phyloP scores from a whole-genome alignment of 2,329 filamentous ascomycete genomes.

The Thielaviopsis punctulata region DNA sequence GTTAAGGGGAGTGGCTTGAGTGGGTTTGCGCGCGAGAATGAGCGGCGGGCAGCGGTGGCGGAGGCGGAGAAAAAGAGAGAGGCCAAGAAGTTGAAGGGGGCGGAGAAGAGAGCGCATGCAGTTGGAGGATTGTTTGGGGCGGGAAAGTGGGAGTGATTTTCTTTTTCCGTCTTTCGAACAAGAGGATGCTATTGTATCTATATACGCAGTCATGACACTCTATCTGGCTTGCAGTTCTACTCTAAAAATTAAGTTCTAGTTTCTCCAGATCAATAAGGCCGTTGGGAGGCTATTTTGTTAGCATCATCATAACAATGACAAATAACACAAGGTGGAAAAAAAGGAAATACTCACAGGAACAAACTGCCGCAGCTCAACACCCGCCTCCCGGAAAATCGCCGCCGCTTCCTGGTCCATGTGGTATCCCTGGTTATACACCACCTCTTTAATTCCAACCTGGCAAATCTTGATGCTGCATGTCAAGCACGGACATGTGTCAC shows the following conservation, averaged over 20 bases:
- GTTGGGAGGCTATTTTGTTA: conserved; percentile 35
- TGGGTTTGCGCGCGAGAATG: conserved; percentile 42
- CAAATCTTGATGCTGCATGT: conserved; percentile 98
- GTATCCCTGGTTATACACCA: conserved; percentile 86
- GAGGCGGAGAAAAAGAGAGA: conserved; percentile 42
- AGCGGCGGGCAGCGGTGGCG: conserved; percentile 34
- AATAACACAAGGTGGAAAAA: too few relatives aligned
- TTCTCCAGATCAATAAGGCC: conserved; percentile 46
- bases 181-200: not conserved
- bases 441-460: conserved; percentile 87
- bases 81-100: conserved; percentile 39
- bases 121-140: conserved; percentile 42
- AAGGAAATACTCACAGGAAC: conserved; percentile 50
- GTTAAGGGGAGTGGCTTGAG: conserved; percentile 43
- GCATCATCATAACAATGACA: not conserved
- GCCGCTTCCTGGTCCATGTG: conserved; percentile 84
- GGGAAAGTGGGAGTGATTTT: conserved; percentile 34
- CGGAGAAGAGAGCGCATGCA: conserved; percentile 35
- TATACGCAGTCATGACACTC: not conserved
- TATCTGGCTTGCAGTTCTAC: not conserved
- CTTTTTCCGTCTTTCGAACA: too few relatives aligned
- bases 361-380: conserved; percentile 75
- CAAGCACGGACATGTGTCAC: conserved; percentile 89
- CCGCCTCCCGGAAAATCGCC: conserved; percentile 64
- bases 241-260: conserved; percentile 19